These are phyloP conservation scores for Neurospora pannonica DNA, from an alignment of 495 filamentous ascomycete species.

Conservation along the genomic window DNA sequence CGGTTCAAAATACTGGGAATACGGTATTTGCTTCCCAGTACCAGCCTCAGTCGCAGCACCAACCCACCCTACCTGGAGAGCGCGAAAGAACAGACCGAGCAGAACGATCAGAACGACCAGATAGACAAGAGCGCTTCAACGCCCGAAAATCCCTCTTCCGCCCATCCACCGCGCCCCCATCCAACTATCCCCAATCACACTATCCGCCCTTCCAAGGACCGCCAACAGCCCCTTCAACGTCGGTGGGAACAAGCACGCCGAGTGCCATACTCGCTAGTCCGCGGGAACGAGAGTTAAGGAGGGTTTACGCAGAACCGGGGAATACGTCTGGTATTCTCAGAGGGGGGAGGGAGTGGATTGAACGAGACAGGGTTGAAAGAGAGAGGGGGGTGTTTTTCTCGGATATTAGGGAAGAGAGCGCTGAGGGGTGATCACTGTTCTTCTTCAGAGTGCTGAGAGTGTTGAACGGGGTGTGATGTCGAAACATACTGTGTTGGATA, in stretches of 20 bases:
- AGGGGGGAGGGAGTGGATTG: neutral
- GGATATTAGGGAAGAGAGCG: constrained; percentile 19
- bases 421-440: constrained; percentile 5
- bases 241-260: constrained; percentile 16
- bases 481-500: neutral
- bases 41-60: neutral
- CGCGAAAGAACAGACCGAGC: neutral
- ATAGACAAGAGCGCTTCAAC: neutral
- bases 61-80: neutral
- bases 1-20: neutral
- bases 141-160: neutral
- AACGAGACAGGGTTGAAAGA: neutral
- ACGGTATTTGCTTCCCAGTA: neutral
- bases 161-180: neutral
- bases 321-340: neutral
- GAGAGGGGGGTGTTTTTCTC: constrained; percentile 17
- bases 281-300: constrained; percentile 18
- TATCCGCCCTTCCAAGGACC: neutral
- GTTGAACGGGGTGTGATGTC: neutral
- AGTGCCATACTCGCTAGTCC: constrained; percentile 21
- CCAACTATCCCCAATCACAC: neutral
- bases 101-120: neutral
- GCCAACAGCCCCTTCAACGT: neutral
- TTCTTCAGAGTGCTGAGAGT: no score
- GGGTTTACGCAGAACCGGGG: constrained; percentile 5